Base-by-base conservation (phyloP, 2,329 filamentous ascomycete genomes). In the Exophiala dermatitidis region DNA sequence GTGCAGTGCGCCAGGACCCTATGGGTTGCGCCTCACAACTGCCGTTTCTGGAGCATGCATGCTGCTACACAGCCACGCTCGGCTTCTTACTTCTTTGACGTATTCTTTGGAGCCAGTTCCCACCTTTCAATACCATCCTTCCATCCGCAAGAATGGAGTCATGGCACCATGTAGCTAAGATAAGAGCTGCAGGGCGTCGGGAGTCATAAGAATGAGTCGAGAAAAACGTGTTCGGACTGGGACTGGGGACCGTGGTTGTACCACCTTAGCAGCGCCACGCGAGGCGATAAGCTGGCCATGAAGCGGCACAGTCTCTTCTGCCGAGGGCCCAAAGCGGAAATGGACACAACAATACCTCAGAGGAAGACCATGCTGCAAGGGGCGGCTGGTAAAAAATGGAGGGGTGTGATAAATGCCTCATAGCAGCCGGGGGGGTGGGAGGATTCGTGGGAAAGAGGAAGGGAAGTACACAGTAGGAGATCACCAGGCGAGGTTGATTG, bases 381-480 rank as follows among this genome's bases (percentile, higher is more conserved):
- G 10, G n/a, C 26, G 33, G 46, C 7, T 37, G n/a, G 34, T 34
- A 12, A 3, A 9, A 30, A 4, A 7, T 41, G 5, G 26, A 6
- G 29, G 2, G 26, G 9, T 12, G 32, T 5, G 9, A 42, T 49
- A 49, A 49, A 49, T 49, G 36, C 47, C 47, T 49, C 47, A 49
- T 42, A 36, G 3, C 36, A 42, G 26, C 2, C 1, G n/a, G 32
- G n/a, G 8, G 30, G 26, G 19, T 19, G 19, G 19, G 19, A 19
- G 19, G 19, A 19, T 19, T 19, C 19, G 19, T 19, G 19, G 19
- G 19, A 19, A 32, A 26, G 37, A 42, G 47, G 4, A 26, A 44
- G 3, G 3, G 30, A n/a, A 28, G 19, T 3, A 41, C 38, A 5
- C 19, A 37, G 8, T 46, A 34, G 6, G 32, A 31, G 26, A 4